Evolutionary conservation across 1,284 basidiomycete genomes (phyloP).

Genomic region (Microstroma glucosiphilum): DNA sequence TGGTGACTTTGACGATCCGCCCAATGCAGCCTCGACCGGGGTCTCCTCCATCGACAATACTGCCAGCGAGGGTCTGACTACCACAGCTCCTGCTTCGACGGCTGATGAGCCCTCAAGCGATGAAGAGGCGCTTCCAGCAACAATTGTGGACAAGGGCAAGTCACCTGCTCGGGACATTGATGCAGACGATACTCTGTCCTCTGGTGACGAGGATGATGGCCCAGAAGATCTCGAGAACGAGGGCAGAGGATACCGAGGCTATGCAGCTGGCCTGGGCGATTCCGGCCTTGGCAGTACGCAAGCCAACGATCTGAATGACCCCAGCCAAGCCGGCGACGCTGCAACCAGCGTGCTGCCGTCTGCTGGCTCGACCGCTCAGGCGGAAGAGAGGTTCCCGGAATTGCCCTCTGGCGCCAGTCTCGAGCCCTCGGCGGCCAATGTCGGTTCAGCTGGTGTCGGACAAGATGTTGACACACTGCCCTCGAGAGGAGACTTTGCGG

Average conservation of each 20-base stretch:
- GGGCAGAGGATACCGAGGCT: too few relatives aligned
- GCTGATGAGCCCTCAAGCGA: constrained; percentile 28
- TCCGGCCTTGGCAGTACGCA: too few relatives aligned
- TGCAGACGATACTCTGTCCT: constrained; percentile 22
- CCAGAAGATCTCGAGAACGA: constrained; percentile 29
- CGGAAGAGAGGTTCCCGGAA: constrained; percentile 20
- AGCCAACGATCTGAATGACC: too few relatives aligned
- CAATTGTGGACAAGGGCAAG: constrained; percentile 20
- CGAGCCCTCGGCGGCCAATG: constrained; percentile 10
- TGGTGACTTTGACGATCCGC: constrained; percentile 15
- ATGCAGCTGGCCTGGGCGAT: too few relatives aligned
- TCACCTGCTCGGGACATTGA: constrained; percentile 24
- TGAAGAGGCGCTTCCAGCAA: background rate
- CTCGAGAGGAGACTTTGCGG: background rate
- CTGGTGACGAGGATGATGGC: constrained; percentile 29
- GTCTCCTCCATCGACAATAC: constrained; percentile 11
- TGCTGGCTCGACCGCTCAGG: constrained; percentile 4
- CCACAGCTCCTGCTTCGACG: constrained; percentile 33
- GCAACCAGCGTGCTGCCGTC: background rate
- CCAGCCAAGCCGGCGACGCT: background rate
- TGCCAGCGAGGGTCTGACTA: constrained; percentile 53
- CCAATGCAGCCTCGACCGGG: constrained; percentile 13
- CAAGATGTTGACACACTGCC: too few relatives aligned
- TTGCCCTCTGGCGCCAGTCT: constrained; percentile 1
- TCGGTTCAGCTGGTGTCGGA: too few relatives aligned